Evolutionary conservation across 176 grass and related monocot species (phyloP).

Genomic region (Ananas comosus): DNA sequence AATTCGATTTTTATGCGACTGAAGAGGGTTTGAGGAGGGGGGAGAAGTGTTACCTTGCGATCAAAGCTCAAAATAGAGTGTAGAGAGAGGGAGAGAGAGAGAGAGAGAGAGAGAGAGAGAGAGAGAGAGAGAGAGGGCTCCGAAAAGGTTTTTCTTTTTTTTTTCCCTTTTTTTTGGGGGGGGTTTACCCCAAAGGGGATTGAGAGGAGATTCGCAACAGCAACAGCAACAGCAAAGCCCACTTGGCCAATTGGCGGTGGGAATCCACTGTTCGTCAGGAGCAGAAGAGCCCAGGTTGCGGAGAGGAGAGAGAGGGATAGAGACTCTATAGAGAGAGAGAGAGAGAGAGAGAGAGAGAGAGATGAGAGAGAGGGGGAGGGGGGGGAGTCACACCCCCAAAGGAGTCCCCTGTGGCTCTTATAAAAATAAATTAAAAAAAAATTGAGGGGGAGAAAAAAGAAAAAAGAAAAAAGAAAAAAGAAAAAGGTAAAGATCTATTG

Average conservation of each 20-base stretch:
- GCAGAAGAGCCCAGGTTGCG: conserved; percentile 2
- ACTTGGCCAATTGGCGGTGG: conserved; percentile 34
- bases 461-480: too few species aligned
- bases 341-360: not conserved
- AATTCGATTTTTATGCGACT: conserved; percentile 2
- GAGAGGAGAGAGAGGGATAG: not conserved
- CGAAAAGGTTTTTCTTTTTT: too few species aligned
- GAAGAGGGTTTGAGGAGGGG: not conserved
- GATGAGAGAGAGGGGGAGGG: not conserved
- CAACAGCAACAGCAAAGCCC: not conserved
- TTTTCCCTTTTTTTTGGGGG: too few species aligned
- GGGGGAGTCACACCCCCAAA: not conserved
- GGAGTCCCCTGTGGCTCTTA: too few species aligned
- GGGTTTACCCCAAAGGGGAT: not conserved
- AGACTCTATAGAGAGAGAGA: not conserved
- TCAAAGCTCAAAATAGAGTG: conserved; percentile 11
- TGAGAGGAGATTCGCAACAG: not conserved
- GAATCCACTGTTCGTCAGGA: conserved; percentile 41
- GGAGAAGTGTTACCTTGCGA: conserved; percentile 16
- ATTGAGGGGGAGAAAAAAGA: too few species aligned
- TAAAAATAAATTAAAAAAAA: too few species aligned
- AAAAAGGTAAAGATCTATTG: too few species aligned
- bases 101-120: not conserved
- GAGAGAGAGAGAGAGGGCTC: too few species aligned
- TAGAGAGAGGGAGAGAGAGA: not conserved